Evolutionary conservation across 179 eudicot species (phyloP), one percentile per base, ranked within the genome.

Genomic region (Silene coronaria): DNA sequence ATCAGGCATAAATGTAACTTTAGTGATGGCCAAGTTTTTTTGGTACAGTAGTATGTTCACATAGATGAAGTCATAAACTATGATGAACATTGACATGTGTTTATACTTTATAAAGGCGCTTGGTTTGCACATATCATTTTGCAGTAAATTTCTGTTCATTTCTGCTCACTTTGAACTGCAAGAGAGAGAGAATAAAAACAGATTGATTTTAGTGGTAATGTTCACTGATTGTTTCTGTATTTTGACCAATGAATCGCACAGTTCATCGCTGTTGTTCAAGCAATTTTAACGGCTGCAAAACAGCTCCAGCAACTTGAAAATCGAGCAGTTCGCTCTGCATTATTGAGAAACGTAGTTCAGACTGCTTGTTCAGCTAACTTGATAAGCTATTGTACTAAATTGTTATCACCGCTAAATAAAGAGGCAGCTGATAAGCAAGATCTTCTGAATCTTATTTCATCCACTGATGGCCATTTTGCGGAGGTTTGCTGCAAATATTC

Each of bases 341-440:
- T 94, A 79, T 75, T 94, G 88, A 88, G 89, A 79, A 92, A 80
- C 84, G 80, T 89, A 83, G 87, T 89, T 78, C 75, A 75, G 75
- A 82, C 88, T 38, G 98, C 91, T 69, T 85, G 92, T 71, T 86
- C 98, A 58, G 81, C 96, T 32, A 85, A 86, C 76, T 78, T 94
- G 74, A 85, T 87, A 28, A 75, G 75, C 83, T 83, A 76, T 70
- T 89, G 95, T 73, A 79, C 86, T 48, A 87, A 81, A 74, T 91
- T 94, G 80, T 68, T 92, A 73, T 92, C 97, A 27, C 70, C 82
- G 60, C 81, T 94, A 34, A 90, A 89, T 81, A 88, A 87, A 78
- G 98, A 94, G 82, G 98, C 98, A 69, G 98, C 97, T 72, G 86
- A 83, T 38, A 80, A 85, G 84, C 84, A 88, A 63, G 95, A 94